Base-by-base conservation (phyloP, 768 basidiomycete species). In the Hebeloma cylindrosporum region DNA sequence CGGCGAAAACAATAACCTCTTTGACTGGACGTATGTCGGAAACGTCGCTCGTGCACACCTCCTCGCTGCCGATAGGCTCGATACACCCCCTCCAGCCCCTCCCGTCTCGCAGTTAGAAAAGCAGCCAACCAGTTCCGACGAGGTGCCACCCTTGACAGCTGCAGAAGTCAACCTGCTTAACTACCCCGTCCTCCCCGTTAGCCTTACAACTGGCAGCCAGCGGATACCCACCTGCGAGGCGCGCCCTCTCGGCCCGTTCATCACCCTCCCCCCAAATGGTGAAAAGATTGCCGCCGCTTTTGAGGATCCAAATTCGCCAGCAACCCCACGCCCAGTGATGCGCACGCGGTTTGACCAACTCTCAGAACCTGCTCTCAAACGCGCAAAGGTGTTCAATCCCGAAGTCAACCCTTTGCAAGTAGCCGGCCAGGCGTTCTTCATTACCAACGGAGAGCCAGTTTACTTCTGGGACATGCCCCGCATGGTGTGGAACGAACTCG, bases 391-490 rank as follows among this genome's bases (percentile, higher is more conserved):
- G 13, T 52, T 57, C 18, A 53, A 68, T 35, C 69, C 72, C 29
- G 69, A 75, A 5, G 62, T 62, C 0, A 76, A 77, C 39, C 81
- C 83, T 6, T 73, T 93, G 7, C 77, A 84, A 53, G 89, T 97
- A 41, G 93, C 92, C 4, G 95, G 95, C 0, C 89, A 97, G 63
- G 89, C 69, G 3, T 99, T 93, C 72, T 95, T 93, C 75, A 89
- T 99, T 67, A 94, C 93, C 45, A 98, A 98, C 60, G 93, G 93
- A 50, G 94, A 98, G 61, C 95, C 94, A 2, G 76, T 84, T 44
- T 90, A 91, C 66, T 97, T 97, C 72, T 99, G 95, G 95, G 93
- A 96, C 68, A 84, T 95, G 59, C 75, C 83, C 22, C 78, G 91
- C 5, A 66, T 77, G 2, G 67, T 96, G n/a, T 98, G 91, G 92